phyloP scores from a whole-genome alignment of 2,329 filamentous ascomycete species.

The Ophiostoma perfectum region DNA sequence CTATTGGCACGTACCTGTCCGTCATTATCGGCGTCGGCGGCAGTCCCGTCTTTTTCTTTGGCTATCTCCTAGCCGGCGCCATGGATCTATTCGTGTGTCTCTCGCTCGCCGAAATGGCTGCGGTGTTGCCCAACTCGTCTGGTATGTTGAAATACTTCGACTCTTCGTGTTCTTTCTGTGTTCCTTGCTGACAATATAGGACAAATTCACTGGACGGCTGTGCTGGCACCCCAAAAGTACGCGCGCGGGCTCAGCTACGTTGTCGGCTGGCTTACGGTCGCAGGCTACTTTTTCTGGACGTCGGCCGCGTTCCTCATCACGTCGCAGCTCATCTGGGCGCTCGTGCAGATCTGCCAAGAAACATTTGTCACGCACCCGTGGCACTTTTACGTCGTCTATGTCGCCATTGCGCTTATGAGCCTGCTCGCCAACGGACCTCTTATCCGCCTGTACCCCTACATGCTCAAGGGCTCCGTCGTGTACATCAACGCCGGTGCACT shows the following conservation, averaged over 20 bases:
- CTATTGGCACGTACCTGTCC: slow-evolving; percentile 17
- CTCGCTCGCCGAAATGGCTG: slow-evolving; percentile 18
- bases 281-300: slow-evolving; percentile 11
- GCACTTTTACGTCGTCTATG: slow-evolving; percentile 9
- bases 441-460: slow-evolving; percentile 9
- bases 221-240: not conserved
- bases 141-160: too few species aligned
- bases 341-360: slow-evolving; percentile 1
- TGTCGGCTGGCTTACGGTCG: not conserved
- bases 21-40: slow-evolving; percentile 17
- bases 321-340: slow-evolving; percentile 12
- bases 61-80: slow-evolving; percentile 10
- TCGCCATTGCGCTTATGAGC: not conserved
- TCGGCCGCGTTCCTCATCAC: not conserved
- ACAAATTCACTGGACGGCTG: slow-evolving; percentile 17
- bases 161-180: not conserved
- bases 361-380: slow-evolving; percentile 8
- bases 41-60: slow-evolving; percentile 20
- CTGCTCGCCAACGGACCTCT: not conserved
- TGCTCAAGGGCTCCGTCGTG: slow-evolving; percentile 6
- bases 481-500: slow-evolving; percentile 15
- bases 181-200: not conserved
- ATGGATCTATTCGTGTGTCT: slow-evolving; percentile 16
- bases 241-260: slow-evolving; percentile 10
- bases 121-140: slow-evolving; percentile 17